phyloP scores from a whole-genome alignment of 331 rosid genomes.

The Quercus lobata region DNA sequence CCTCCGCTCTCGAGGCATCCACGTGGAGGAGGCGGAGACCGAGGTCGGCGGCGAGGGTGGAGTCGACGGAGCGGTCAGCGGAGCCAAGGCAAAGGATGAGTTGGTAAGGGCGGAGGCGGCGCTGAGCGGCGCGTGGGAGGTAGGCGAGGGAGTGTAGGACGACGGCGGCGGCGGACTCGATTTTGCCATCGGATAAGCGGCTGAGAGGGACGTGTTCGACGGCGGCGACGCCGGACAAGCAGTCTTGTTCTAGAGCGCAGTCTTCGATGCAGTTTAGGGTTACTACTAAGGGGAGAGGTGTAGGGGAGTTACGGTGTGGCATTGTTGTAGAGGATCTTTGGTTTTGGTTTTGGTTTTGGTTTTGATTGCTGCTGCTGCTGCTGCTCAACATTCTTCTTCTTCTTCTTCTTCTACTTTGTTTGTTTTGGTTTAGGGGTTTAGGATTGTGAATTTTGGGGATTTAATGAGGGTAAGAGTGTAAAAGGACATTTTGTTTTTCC shows the following conservation, averaged over 20 bases:
- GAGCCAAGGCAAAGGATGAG: constrained; percentile 95
- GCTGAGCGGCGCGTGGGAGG: constrained; percentile 99
- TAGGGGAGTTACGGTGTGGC: constrained; percentile 56
- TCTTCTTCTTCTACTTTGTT: not conserved
- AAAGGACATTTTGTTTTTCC: not conserved
- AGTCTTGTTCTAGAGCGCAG: constrained; percentile 73
- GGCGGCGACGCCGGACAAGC: constrained; percentile 69
- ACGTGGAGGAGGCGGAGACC: constrained; percentile 89
- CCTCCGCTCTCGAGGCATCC: constrained; percentile 88
- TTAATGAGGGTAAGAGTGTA: not conserved
- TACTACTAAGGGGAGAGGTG: constrained; percentile 72
- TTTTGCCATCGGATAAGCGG: constrained; percentile 77
- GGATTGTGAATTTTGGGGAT: constrained; percentile 5
- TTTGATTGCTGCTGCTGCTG: not conserved
- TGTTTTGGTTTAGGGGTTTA: constrained; percentile 18
- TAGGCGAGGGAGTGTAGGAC: constrained; percentile 87
- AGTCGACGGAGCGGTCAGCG: constrained; percentile 81
- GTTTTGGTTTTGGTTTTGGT: not conserved
- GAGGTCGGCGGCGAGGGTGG: constrained; percentile 84
- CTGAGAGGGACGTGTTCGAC: constrained; percentile 87
- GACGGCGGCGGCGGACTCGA: constrained; percentile 84
- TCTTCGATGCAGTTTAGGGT: constrained; percentile 95
- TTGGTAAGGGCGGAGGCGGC: constrained; percentile 89
- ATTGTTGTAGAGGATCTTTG: constrained; percentile 59
- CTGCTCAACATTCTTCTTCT: constrained; percentile 1